phyloP scores from a whole-genome alignment of 1,139 yeast species.

The Arxiozyma slooffiae region DNA sequence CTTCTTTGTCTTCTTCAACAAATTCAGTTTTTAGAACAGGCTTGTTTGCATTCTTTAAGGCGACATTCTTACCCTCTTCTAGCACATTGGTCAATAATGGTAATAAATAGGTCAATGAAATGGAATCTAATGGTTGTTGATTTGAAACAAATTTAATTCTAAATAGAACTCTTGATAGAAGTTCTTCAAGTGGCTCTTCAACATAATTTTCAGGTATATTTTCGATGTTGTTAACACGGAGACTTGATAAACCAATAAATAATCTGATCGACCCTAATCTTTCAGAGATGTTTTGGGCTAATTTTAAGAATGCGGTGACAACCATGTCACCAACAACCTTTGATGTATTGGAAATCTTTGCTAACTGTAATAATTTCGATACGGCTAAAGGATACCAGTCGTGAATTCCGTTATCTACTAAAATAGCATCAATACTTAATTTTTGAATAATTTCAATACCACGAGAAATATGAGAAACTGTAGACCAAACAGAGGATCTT shows the following conservation, averaged over 20 bases:
- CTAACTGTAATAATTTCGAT: slow-evolving; percentile 36
- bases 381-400: slow-evolving; percentile 67
- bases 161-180: slow-evolving; percentile 60
- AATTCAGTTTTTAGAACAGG: slow-evolving; percentile 50
- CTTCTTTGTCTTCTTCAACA: slow-evolving; percentile 73
- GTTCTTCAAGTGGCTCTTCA: slow-evolving; percentile 44
- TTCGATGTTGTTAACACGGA: slow-evolving; percentile 42
- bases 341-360: slow-evolving; percentile 32
- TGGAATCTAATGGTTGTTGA: slow-evolving; percentile 58
- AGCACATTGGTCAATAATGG: slow-evolving; percentile 62
- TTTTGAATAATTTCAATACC: slow-evolving; percentile 46
- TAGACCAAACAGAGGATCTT: slow-evolving; percentile 38
- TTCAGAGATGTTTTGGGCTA: slow-evolving; percentile 37
- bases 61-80: slow-evolving; percentile 48
- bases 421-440: slow-evolving; percentile 41
- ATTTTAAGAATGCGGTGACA: slow-evolving; percentile 35
- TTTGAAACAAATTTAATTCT: slow-evolving; percentile 67
- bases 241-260: slow-evolving; percentile 57
- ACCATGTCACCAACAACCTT: slow-evolving; percentile 36
- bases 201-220: slow-evolving; percentile 37
- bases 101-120: slow-evolving; percentile 60
- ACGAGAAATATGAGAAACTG: slow-evolving; percentile 37
- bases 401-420: slow-evolving; percentile 58
- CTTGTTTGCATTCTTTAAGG: slow-evolving; percentile 41
- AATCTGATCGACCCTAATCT: slow-evolving; percentile 44